Evolutionary conservation across 2,329 filamentous ascomycete species (phyloP).

Genomic region (Apiospora saccharicola): DNA sequence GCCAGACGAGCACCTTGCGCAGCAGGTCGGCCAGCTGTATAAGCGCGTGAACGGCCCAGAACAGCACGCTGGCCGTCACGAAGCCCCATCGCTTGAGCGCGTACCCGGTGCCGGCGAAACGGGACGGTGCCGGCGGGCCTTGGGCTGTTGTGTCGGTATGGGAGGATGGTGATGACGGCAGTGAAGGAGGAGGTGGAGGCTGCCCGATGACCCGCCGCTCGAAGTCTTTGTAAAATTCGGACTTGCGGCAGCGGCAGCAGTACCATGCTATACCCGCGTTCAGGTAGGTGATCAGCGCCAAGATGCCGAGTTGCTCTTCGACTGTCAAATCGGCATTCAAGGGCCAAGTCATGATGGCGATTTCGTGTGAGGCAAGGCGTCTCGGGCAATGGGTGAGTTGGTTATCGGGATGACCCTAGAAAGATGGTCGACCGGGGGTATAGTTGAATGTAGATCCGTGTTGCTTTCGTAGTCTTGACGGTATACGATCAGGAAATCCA

Average conservation of each 20-base stretch:
- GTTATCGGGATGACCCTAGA: no score
- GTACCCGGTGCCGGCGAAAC: background rate
- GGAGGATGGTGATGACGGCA: background rate
- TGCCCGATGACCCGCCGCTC: background rate
- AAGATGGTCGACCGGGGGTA: background rate
- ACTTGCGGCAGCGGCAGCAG: background rate
- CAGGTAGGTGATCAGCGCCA: background rate
- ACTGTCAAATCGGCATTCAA: background rate
- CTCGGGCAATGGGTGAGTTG: background rate
- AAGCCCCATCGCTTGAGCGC: constrained; percentile 2
- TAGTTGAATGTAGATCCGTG: background rate
- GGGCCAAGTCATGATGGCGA: background rate
- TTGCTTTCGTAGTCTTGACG: background rate
- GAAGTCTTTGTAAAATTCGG: background rate
- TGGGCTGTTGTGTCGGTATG: background rate
- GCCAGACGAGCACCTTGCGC: background rate
- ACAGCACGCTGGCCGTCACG: constrained; percentile 3
- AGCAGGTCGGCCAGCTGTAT: background rate
- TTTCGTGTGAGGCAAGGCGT: background rate
- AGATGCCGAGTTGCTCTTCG: background rate
- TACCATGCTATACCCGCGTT: constrained; percentile 4
- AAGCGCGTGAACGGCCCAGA: background rate
- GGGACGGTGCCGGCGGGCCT: background rate
- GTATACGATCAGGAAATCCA: background rate
- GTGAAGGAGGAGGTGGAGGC: background rate